Conservation (phyloP, 306 rosid species). For the Vigna nakashimae region DNA sequence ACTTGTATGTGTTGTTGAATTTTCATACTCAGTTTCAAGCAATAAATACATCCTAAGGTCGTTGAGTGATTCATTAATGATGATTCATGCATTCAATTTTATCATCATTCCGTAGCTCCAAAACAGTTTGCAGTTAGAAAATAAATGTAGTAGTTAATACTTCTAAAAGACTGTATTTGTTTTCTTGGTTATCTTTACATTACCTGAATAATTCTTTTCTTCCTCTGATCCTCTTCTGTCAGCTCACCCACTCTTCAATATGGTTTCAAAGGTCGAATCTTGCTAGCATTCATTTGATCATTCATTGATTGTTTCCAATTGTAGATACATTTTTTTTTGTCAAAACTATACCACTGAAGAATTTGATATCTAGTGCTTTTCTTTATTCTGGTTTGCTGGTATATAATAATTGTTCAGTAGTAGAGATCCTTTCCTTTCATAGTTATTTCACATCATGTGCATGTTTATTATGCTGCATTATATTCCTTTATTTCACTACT, state of each 20-base stretch:
- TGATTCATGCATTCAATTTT: constrained; percentile 31
- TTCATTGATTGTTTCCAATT: constrained; percentile 8
- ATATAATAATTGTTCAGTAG: constrained; percentile 5
- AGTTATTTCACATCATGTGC: constrained; percentile 8
- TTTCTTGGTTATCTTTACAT: constrained; percentile 21
- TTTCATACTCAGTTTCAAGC: constrained; percentile 14
- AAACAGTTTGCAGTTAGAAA: not conserved
- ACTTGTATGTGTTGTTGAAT: constrained; percentile 20
- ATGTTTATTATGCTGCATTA: constrained; percentile 21
- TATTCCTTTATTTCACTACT: constrained; percentile 21
- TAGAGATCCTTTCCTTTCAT: constrained; percentile 29
- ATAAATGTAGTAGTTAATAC: not conserved
- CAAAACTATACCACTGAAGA: not conserved
- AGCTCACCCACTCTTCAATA: no score
- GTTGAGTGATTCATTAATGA: constrained; percentile 5
- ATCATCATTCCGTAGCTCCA: not conserved
- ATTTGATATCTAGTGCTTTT: not conserved
- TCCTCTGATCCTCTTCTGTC: not conserved
- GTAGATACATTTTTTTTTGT: constrained; percentile 5
- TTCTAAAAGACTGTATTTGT: not conserved
- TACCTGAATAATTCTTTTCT: not conserved
- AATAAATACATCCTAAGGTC: constrained; percentile 29
- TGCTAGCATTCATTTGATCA: constrained; percentile 14
- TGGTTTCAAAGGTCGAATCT: not conserved
- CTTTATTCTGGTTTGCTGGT: constrained; percentile 19